Evolutionary conservation across 2,329 filamentous ascomycete species (phyloP).

Genomic region (Penicillium italicum): DNA sequence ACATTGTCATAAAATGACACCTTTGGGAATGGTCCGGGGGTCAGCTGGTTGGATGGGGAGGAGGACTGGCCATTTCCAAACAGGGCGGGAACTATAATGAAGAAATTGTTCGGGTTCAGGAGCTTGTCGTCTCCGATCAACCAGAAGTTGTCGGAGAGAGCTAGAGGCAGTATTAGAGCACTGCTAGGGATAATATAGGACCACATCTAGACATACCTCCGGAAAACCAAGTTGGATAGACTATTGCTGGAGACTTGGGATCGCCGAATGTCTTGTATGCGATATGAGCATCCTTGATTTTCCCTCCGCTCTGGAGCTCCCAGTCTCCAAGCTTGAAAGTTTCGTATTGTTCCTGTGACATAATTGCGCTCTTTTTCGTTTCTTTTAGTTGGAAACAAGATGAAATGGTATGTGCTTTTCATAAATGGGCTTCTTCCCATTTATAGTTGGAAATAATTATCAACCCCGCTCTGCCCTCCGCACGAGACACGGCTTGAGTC

Average conservation of each 20-base stretch:
- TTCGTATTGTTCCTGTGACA: constrained; percentile 36
- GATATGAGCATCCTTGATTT: constrained; percentile 62
- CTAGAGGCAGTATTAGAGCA: constrained; percentile 20
- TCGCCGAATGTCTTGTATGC: constrained; percentile 75
- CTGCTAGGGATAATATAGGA: background rate
- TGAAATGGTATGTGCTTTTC: background rate
- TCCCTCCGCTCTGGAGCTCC: constrained; percentile 61
- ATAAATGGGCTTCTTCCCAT: background rate
- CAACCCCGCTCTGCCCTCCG: constrained; percentile 19
- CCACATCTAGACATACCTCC: constrained; percentile 45
- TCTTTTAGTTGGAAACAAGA: too few species aligned
- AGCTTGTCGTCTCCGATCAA: constrained; percentile 64
- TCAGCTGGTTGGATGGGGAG: constrained; percentile 61
- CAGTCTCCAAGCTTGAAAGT: constrained; percentile 63
- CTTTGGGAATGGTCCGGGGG: constrained; percentile 57
- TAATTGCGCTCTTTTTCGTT: background rate
- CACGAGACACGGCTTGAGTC: constrained; percentile 10
- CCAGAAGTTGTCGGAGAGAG: constrained; percentile 71
- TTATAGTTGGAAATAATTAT: constrained; percentile 13
- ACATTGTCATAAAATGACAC: constrained; percentile 68
- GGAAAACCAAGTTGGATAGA: constrained; percentile 76
- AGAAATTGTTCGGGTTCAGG: constrained; percentile 62
- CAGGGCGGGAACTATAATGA: constrained; percentile 65
- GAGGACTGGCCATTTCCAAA: constrained; percentile 68
- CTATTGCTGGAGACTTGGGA: constrained; percentile 58